Percentiles rank a stretch among this genome's conserved stretches.
Evolutionary conservation across 352 stramenopile species (phyloP).

Genomic region (Stramenopiles sp.): DNA sequence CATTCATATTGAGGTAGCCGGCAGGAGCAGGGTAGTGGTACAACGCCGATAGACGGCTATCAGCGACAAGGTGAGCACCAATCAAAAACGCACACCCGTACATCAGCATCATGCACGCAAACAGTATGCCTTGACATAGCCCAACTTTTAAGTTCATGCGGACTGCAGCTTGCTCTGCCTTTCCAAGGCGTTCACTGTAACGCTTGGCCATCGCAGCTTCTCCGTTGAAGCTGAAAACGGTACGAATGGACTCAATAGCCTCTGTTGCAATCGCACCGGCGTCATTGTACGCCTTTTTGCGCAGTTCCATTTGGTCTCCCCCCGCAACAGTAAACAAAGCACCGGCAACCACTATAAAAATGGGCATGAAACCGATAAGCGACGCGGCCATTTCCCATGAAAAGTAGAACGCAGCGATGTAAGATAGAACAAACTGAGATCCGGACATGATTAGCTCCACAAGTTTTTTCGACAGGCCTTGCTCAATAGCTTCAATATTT

Average conservation of each 20-base stretch:
- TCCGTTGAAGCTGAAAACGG: conserved; percentile 66
- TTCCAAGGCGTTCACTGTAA: conserved; percentile 43
- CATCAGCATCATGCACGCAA: too few species aligned
- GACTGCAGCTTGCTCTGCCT: conserved; percentile 41
- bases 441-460: conserved; percentile 42
- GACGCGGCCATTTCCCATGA: conserved; percentile 67
- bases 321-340: conserved; percentile 61
- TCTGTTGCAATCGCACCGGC: conserved; percentile 74
- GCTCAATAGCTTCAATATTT: conserved; percentile 66
- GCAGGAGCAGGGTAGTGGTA: too few species aligned
- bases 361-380: conserved; percentile 61
- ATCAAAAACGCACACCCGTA: too few species aligned
- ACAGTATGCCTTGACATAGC: too few species aligned
- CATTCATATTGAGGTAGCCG: too few species aligned
- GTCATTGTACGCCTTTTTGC: conserved; percentile 67
- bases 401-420: conserved; percentile 67
- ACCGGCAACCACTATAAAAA: conserved; percentile 57
- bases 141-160: too few species aligned
- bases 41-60: too few species aligned
- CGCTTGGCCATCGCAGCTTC: conserved; percentile 39
- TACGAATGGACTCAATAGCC: conserved; percentile 68
- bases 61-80: too few species aligned
- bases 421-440: conserved; percentile 52
- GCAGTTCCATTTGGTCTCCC: conserved; percentile 50
- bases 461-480: conserved; percentile 70